A percentile compares a stretch with the other conserved stretches of the same genome.
phyloP scores from a whole-genome alignment of 495 filamentous ascomycete genomes.

The Pyrenopolyporus hunteri region DNA sequence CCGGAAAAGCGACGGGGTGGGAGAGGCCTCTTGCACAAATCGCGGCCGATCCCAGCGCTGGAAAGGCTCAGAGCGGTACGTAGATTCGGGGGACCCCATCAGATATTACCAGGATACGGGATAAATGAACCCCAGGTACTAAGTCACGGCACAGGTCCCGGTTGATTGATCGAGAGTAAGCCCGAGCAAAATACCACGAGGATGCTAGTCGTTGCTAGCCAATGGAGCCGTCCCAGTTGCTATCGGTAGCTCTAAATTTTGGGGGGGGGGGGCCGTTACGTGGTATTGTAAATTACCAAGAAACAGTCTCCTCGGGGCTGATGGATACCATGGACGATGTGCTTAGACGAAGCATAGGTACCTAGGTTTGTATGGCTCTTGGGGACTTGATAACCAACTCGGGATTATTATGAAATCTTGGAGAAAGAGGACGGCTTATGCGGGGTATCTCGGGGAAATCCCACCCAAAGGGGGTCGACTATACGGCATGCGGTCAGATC shows the following conservation, averaged over 20 bases:
- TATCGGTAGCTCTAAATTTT: no score
- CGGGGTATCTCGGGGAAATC: slow-evolving; percentile 38
- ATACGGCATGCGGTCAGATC: background rate
- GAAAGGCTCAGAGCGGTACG: background rate
- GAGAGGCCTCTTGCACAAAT: slow-evolving; percentile 6
- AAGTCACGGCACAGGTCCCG: slow-evolving; percentile 27
- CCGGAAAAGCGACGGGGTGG: slow-evolving; percentile 7
- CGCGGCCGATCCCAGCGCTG: slow-evolving; percentile 4
- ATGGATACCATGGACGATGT: no score
- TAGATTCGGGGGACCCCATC: slow-evolving; percentile 19
- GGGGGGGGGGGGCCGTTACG: no score
- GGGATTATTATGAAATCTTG: slow-evolving; percentile 12
- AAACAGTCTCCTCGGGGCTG: background rate
- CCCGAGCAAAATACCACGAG: no score
- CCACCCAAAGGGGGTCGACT: background rate
- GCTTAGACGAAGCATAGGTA: background rate
- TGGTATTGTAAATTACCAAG: no score
- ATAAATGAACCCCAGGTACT: slow-evolving; percentile 34
- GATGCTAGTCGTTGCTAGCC: no score
- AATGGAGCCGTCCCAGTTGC: no score
- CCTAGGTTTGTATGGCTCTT: background rate
- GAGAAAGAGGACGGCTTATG: slow-evolving; percentile 11
- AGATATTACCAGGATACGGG: slow-evolving; percentile 34
- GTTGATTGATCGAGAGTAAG: slow-evolving; percentile 22
- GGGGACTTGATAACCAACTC: background rate